A percentile compares a stretch with the other conserved stretches of the same genome.
These are phyloP conservation scores for Fusarium hostae DNA, from an alignment of 2,329 filamentous ascomycete genomes.

Conservation along the genomic window DNA sequence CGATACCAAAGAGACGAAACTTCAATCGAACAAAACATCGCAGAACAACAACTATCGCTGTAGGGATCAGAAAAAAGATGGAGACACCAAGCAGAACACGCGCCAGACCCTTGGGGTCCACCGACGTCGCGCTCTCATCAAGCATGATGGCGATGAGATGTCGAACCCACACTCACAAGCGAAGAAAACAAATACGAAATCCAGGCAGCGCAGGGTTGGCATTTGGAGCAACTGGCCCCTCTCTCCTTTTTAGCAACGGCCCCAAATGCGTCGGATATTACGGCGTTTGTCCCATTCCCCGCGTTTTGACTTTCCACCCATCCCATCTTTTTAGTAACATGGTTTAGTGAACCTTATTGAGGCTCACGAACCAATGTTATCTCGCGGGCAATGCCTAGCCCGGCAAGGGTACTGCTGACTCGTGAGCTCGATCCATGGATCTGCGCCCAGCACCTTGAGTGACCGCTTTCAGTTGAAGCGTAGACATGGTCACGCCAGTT, in stretches of 20 bases:
- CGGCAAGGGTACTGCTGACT: neutral
- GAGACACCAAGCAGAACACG: slow-evolving; percentile 1
- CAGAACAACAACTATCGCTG: neutral
- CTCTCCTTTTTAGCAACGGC: neutral
- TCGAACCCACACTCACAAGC: neutral
- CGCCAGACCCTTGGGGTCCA: slow-evolving; percentile 16
- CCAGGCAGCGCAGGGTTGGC: neutral
- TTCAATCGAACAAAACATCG: slow-evolving; percentile 5
- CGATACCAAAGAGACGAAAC: slow-evolving; percentile 17
- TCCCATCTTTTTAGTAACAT: neutral
- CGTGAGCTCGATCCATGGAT: neutral
- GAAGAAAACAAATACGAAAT: neutral
- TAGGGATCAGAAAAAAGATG: slow-evolving; percentile 7
- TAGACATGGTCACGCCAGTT: neutral
- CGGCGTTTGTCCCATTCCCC: neutral
- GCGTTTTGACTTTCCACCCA: neutral
- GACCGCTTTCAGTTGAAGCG: neutral
- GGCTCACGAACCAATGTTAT: neutral
- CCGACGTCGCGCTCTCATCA: slow-evolving; percentile 1
- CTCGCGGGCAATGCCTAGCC: neutral
- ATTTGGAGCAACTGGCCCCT: neutral
- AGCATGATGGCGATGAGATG: slow-evolving; percentile 10
- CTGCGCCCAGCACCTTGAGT: neutral
- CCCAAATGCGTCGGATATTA: neutral
- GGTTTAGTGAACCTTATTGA: neutral